phyloP scores from a whole-genome alignment of 2,329 filamentous ascomycete species.

The Acrodontium crateriforme region DNA sequence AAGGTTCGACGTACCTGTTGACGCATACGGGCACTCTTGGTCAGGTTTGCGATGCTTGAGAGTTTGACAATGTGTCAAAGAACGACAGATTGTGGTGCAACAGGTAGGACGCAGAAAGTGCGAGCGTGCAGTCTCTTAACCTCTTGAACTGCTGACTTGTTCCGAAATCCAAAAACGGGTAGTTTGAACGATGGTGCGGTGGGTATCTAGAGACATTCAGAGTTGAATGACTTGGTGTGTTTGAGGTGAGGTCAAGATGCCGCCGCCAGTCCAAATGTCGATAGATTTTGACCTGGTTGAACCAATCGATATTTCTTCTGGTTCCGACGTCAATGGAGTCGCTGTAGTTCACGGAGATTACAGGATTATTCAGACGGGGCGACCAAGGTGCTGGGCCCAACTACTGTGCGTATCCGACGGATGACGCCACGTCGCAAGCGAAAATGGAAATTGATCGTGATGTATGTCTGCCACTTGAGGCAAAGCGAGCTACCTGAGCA shows the following conservation, averaged over 20 bases:
- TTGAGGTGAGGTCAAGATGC: conserved; percentile 5
- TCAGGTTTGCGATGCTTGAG: conserved; percentile 17
- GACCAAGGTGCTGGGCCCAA: conserved; percentile 18
- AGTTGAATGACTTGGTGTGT: conserved; percentile 5
- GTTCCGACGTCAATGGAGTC: conserved; percentile 8
- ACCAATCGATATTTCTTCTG: conserved; percentile 3
- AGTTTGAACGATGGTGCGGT: too few species aligned
- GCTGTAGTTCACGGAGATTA: conserved; percentile 26
- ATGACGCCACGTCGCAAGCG: conserved; percentile 12
- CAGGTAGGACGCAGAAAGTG: conserved; percentile 20
- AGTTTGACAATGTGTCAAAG: too few species aligned
- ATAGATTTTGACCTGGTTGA: conserved; percentile 2
- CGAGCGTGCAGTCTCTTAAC: conserved; percentile 7
- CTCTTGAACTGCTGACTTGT: not conserved
- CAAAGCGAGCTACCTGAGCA: conserved; percentile 1
- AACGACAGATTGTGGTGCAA: conserved; percentile 21
- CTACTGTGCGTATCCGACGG: conserved; percentile 20
- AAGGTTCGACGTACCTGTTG: conserved; percentile 18
- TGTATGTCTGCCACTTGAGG: conserved; percentile 11
- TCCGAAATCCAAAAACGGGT: conserved; percentile 1
- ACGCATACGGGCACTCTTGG: conserved; percentile 20
- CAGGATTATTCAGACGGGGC: conserved; percentile 20
- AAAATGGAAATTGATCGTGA: conserved; percentile 9
- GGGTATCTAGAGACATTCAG: too few species aligned
- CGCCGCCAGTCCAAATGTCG: conserved; percentile 6